Percentiles rank a stretch among this genome's conserved stretches.
These are phyloP conservation scores for Chaetoceros tenuissimus DNA, from an alignment of 108 stramenopile genomes.

Conservation along the genomic window DNA sequence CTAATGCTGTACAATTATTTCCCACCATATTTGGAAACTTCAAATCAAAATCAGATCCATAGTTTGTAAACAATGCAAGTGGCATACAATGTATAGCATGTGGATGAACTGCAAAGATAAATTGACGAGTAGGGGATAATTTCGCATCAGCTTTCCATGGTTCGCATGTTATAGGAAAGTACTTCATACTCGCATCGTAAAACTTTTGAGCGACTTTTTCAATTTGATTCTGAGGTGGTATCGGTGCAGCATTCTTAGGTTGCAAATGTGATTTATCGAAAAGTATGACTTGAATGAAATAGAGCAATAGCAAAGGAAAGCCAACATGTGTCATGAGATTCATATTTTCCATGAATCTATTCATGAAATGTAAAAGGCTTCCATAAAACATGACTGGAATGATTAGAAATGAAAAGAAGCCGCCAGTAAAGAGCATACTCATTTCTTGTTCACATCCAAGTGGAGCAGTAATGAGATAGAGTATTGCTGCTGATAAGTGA, in stretches of 20 bases:
- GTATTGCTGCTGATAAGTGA: no score
- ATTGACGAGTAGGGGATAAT: conserved; percentile 14
- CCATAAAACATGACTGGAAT: no score
- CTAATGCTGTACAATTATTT: conserved; percentile 25
- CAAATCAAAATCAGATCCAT: conserved; percentile 21
- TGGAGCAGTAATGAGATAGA: no score
- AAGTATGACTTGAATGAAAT: conserved; percentile 2
- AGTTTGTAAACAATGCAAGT: conserved; percentile 11
- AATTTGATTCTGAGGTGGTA: neutral
- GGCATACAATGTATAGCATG: conserved; percentile 43
- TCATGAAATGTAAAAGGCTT: no score
- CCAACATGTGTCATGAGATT: no score
- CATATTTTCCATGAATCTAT: no score
- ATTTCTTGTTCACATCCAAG: no score
- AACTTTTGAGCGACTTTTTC: conserved; percentile 3
- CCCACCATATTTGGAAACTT: conserved; percentile 25
- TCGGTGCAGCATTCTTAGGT: conserved; percentile 2
- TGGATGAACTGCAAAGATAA: conserved; percentile 43
- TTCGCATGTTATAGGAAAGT: no score
- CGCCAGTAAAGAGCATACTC: no score
- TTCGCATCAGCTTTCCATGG: conserved; percentile 18
- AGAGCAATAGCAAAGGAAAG: conserved; percentile 7
- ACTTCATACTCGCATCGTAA: conserved; percentile 15
- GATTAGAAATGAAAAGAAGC: no score
- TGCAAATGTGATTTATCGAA: conserved; percentile 6